Evolutionary conservation across 129 eudicot genomes (phyloP).

Genomic region (sunflower (Helianthus annuus)): HanXRQr2.0-SUNRISE NC_035449.2:40227357-40227856

Average conservation of each 20-base stretch:
- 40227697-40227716: conserved; percentile 22
- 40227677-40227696: conserved; percentile 24
- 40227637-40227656: too few relatives aligned
- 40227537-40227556: background rate
- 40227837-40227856: too few relatives aligned
- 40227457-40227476: conserved; percentile 47
- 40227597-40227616: conserved; percentile 16
- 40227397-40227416: conserved; percentile 24
- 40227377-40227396: conserved; percentile 23
- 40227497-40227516: conserved; percentile 37
- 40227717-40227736: conserved; percentile 14
- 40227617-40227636: too few relatives aligned
- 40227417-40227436: conserved; percentile 41
- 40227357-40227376: too few relatives aligned
- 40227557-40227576: conserved; percentile 2
- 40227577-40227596: conserved; percentile 39
- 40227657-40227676: too few relatives aligned
- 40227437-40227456: conserved; percentile 51
- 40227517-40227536: conserved; percentile 20
- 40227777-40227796: conserved; percentile 12
- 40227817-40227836: too few relatives aligned
- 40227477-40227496: conserved; percentile 51
- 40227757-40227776: conserved; percentile 7
- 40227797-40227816: background rate
- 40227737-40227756: conserved; percentile 22